Evolutionary conservation across 2,329 filamentous ascomycete genomes (phyloP), one percentile per base, ranked within the genome.

Genomic region (Botryotinia convoluta): DNA sequence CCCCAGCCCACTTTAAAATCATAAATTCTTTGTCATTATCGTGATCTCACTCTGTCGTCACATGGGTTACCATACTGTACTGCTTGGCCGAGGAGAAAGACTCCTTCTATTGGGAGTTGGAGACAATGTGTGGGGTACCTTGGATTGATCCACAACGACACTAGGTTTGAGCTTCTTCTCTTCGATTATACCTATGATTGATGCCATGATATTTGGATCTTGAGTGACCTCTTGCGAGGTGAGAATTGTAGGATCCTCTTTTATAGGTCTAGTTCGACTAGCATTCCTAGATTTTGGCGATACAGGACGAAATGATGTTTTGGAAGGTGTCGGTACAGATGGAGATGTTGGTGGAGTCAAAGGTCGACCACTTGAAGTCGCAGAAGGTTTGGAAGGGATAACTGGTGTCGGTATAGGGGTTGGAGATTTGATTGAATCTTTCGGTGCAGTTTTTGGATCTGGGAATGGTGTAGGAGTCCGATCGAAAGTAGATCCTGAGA

Each of bases 241-340:
- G 22, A 63, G 9, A 26, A 29, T 18, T 29, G 9, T 18, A 29
- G 37, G 26, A 7, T 63, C 61, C n/a, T 63, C 10, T 63, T 39
- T 44, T 8, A 29, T 29, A 32, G 61, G 37, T 45, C 61, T 64
- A 22, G 61, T 64, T 12, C 61, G 26, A n/a, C 61, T 64, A n/a
- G 61, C 61, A 32, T 64, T 64, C 18, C 61, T 64, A 10, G 61
- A 64, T 29, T 64, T 64, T 64, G 61, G 61, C 3, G 61, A 64
- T 29, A 64, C 61, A 20, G 61, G 61, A 7, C 61, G 61, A 22
- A 64, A 64, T 22, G 61, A 64, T n/a, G 61, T 45, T 32, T 45
- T 64, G 8, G 61, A 64, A 29, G 61, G 61, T 14, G 61, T 64
- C 26, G 61, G 39, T 64, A 45, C 16, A 32, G 9, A 64, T 20